Conservation (phyloP, 2,329 filamentous ascomycete genomes). For the Paecilomyces fulvus region DNA sequence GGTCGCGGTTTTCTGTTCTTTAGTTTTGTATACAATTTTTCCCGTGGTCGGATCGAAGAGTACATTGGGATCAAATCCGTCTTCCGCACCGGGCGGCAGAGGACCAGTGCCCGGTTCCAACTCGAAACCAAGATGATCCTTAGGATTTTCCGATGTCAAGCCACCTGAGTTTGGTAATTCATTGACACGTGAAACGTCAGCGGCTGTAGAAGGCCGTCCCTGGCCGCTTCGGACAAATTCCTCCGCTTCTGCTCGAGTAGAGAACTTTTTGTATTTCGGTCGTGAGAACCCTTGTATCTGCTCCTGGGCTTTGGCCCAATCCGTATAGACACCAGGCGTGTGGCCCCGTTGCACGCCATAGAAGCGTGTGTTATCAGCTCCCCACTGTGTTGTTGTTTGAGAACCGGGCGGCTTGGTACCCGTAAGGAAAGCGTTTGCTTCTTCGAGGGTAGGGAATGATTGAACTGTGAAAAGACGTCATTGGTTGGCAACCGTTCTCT, state of each 20-base stretch:
- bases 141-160: constrained; percentile 32
- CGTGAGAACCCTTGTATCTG: constrained; percentile 68
- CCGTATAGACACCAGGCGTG: constrained; percentile 53
- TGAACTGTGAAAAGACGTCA: constrained; percentile 53
- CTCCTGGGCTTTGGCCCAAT: constrained; percentile 61
- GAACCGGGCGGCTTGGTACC: constrained; percentile 44
- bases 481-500: background rate
- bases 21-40: constrained; percentile 47
- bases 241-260: constrained; percentile 63
- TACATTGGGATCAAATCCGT: constrained; percentile 54
- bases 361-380: constrained; percentile 40
- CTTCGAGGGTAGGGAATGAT: constrained; percentile 62
- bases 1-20: constrained; percentile 39
- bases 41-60: constrained; percentile 47
- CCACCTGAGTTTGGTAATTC: constrained; percentile 20
- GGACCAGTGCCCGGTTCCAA: constrained; percentile 48
- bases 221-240: constrained; percentile 54
- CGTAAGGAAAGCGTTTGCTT: constrained; percentile 70
- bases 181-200: background rate
- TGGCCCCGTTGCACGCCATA: constrained; percentile 54
- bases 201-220: constrained; percentile 9
- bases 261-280: constrained; percentile 60
- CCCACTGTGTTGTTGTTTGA: constrained; percentile 26
- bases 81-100: constrained; percentile 47
- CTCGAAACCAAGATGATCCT: constrained; percentile 35